phyloP scores from a whole-genome alignment of 148 eudicot genomes.

The Fagopyrum homotropicum region DNA sequence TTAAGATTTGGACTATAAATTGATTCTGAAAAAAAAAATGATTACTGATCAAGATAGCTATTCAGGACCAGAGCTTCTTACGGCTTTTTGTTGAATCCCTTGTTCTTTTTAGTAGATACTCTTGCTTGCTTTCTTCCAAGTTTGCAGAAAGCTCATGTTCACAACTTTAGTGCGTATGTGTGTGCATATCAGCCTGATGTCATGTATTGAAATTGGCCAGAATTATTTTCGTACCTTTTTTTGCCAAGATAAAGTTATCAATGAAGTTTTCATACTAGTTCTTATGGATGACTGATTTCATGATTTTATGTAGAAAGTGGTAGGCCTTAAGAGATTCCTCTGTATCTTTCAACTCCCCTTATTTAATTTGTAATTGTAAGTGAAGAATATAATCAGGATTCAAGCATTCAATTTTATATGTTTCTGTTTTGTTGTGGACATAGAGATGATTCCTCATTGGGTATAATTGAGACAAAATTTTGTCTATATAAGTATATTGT shows the following conservation, averaged over 20 bases:
- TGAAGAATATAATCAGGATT: not conserved
- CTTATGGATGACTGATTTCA: not conserved
- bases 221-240: not conserved
- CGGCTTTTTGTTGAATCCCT: not conserved
- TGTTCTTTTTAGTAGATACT: not conserved
- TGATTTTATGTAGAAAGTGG: not conserved
- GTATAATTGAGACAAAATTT: not conserved
- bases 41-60: not conserved
- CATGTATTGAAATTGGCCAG: not conserved
- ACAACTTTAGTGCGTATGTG: not conserved
- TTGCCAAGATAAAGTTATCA: not conserved
- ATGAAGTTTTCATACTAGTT: not conserved
- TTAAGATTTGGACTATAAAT: not conserved
- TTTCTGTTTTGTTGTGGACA: not conserved
- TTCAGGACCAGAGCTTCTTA: not conserved
- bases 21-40: not conserved
- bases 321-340: not conserved
- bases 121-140: not conserved
- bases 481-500: not conserved
- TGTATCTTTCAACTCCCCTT: not conserved
- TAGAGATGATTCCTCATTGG: not conserved
- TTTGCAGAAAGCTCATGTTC: constrained; percentile 1
- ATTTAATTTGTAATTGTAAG: not conserved
- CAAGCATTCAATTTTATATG: not conserved
- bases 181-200: not conserved